These are phyloP conservation scores for Candolleomyces efflorescens DNA, from an alignment of 768 basidiomycete genomes.

Conservation along the genomic window DNA sequence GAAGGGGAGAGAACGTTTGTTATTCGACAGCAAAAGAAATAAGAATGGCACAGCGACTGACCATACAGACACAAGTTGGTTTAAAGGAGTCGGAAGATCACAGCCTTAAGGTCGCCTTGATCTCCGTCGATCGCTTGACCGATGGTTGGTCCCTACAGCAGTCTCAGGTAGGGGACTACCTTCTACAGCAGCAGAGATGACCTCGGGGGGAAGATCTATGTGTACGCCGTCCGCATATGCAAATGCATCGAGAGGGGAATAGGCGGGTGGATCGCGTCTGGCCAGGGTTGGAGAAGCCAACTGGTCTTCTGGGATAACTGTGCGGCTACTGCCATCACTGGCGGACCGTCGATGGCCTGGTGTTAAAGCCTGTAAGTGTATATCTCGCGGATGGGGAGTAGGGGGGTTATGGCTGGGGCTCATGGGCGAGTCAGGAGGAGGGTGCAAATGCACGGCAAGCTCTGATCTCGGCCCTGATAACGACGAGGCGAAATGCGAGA, in stretches of 20 bases:
- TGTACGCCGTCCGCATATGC: constrained; percentile 87
- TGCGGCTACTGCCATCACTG: constrained; percentile 25
- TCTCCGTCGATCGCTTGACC: constrained; percentile 55
- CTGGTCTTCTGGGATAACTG: constrained; percentile 22
- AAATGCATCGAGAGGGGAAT: constrained; percentile 85
- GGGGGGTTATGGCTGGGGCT: constrained; percentile 74
- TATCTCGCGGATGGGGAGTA: constrained; percentile 81
- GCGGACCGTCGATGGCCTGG: constrained; percentile 35
- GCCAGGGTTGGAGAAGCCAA: constrained; percentile 32
- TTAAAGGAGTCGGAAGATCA: constrained; percentile 8
- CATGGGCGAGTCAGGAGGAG: constrained; percentile 75
- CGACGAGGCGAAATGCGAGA: constrained; percentile 62
- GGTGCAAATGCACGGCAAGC: constrained; percentile 66
- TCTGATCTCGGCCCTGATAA: constrained; percentile 64
- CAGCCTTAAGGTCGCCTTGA: constrained; percentile 45
- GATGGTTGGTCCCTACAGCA: constrained; percentile 44
- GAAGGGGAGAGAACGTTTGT: neutral
- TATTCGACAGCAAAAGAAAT: neutral
- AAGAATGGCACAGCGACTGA: constrained; percentile 13
- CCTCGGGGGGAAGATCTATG: constrained; percentile 87
- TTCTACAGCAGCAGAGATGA: constrained; percentile 87
- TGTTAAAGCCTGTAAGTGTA: constrained; percentile 66
- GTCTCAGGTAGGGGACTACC: constrained; percentile 59
- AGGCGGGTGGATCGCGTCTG: constrained; percentile 76
- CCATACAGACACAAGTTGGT: constrained; percentile 24